Percentiles rank a stretch among this genome's conserved stretches.
Conservation (phyloP, 805 yeast genomes). For the Teunomyces funiuensis region DNA sequence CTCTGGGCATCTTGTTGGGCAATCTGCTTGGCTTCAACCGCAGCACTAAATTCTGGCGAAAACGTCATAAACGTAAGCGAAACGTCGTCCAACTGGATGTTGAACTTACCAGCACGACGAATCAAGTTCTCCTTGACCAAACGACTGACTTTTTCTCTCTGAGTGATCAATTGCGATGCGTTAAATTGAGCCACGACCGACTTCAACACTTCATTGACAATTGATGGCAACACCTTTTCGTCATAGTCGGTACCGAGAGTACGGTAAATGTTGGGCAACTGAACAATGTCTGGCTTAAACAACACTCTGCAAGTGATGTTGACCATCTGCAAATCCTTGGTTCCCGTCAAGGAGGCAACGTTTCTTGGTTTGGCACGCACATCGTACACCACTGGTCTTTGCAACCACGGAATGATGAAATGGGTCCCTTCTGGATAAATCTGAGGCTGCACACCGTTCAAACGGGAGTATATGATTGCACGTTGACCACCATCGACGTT, state of each 20-base stretch:
- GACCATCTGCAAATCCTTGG: constrained; percentile 98
- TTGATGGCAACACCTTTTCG: constrained; percentile 96
- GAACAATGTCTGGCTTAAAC: constrained; percentile 77
- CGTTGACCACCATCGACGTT: constrained; percentile 98
- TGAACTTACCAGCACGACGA: constrained; percentile 88
- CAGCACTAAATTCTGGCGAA: constrained; percentile 95
- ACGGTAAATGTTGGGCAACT: constrained; percentile 83
- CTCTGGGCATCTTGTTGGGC: constrained; percentile 99
- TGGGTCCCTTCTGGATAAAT: constrained; percentile 95
- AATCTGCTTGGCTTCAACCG: constrained; percentile 98
- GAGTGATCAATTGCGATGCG: constrained; percentile 98
- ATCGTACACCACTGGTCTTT: constrained; percentile 88
- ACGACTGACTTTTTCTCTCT: constrained; percentile 92
- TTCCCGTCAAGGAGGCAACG: constrained; percentile 94
- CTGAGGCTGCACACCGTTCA: constrained; percentile 78
- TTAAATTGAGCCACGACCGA: constrained; percentile 98
- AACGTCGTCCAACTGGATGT: constrained; percentile 88
- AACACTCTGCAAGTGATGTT: constrained; percentile 98
- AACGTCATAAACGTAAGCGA: constrained; percentile 96
- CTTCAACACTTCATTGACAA: constrained; percentile 94
- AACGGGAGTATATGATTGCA: constrained; percentile 88
- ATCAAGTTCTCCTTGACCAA: constrained; percentile 87
- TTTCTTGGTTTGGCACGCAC: constrained; percentile 97
- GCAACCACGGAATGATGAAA: constrained; percentile 90
- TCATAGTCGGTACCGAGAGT: constrained; percentile 94